phyloP scores from a whole-genome alignment of 441 rosid genomes.

The Croton laevigatus region DNA sequence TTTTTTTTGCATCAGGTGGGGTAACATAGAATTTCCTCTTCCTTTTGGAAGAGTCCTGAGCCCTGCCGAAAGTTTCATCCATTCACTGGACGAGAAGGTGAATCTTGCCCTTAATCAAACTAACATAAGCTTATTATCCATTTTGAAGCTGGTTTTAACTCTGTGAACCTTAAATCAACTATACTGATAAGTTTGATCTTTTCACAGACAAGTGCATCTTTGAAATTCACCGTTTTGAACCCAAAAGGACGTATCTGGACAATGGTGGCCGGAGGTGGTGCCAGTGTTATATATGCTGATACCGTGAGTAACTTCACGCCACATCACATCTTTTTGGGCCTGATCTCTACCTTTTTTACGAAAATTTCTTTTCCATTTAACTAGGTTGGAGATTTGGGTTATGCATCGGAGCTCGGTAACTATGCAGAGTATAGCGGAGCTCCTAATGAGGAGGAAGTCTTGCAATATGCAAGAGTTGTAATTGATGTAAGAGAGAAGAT shows the following conservation, averaged over 20 bases:
- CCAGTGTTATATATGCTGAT: constrained; percentile 93
- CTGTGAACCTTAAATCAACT: constrained; percentile 4
- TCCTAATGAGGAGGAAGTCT: constrained; percentile 91
- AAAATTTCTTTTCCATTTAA: constrained; percentile 16
- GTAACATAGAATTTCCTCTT: constrained; percentile 69
- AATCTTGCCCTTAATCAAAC: neutral
- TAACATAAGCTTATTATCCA: neutral
- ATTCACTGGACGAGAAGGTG: constrained; percentile 89
- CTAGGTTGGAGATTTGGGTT: constrained; percentile 95
- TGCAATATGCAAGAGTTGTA: constrained; percentile 94
- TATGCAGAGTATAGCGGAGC: constrained; percentile 98
- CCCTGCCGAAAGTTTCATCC: constrained; percentile 70
- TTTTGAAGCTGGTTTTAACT: constrained; percentile 9
- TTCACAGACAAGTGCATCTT: constrained; percentile 81
- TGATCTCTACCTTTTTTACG: constrained; percentile 1
- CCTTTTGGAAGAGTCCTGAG: constrained; percentile 92
- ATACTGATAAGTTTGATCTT: constrained; percentile 22
- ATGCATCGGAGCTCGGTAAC: constrained; percentile 90
- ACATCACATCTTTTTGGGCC: constrained; percentile 11
- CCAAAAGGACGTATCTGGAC: constrained; percentile 95
- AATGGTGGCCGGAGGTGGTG: constrained; percentile 98
- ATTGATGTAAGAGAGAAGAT: constrained; percentile 63
- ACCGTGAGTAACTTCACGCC: constrained; percentile 48
- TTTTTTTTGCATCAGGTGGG: constrained; percentile 58
- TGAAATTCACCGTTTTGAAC: constrained; percentile 88